Evolutionary conservation across 2,329 filamentous ascomycete species (phyloP).

Genomic region (Colletotrichum abscissum): DNA sequence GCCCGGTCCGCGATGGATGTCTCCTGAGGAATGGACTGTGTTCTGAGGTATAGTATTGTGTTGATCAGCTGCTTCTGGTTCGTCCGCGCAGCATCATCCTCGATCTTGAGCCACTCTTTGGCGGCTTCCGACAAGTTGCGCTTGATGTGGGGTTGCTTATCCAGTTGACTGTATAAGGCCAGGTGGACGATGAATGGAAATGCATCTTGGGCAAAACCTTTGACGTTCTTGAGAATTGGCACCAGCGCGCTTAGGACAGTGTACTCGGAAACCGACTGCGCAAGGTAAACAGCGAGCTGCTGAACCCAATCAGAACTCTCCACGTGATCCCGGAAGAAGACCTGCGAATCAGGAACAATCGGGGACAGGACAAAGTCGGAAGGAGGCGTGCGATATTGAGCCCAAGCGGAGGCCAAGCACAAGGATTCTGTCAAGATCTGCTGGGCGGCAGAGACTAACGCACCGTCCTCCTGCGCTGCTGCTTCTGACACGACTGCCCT

Average conservation of each 20-base stretch:
- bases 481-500: slow-evolving; percentile 68
- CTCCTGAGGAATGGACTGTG: slow-evolving; percentile 80
- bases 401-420: slow-evolving; percentile 67
- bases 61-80: slow-evolving; percentile 81
- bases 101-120: slow-evolving; percentile 69
- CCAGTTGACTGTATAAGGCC: slow-evolving; percentile 76
- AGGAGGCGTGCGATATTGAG: slow-evolving; percentile 63
- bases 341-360: slow-evolving; percentile 41
- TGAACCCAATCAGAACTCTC: slow-evolving; percentile 68
- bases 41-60: slow-evolving; percentile 87
- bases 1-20: slow-evolving; percentile 81
- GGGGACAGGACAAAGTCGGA: slow-evolving; percentile 53
- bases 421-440: slow-evolving; percentile 63
- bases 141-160: slow-evolving; percentile 69
- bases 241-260: slow-evolving; percentile 77
- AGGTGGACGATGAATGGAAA: slow-evolving; percentile 90
- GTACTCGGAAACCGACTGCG: slow-evolving; percentile 68
- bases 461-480: slow-evolving; percentile 56
- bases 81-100: slow-evolving; percentile 41
- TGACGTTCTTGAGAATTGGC: slow-evolving; percentile 73
- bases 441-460: slow-evolving; percentile 62
- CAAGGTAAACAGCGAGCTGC: slow-evolving; percentile 70
- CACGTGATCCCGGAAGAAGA: slow-evolving; percentile 54
- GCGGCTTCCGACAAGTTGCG: slow-evolving; percentile 73
- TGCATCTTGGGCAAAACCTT: slow-evolving; percentile 76